Evolutionary conservation across 257 asterid genomes (phyloP), one percentile per base, ranked within the genome.

Genomic region (Ballota nigra): DNA sequence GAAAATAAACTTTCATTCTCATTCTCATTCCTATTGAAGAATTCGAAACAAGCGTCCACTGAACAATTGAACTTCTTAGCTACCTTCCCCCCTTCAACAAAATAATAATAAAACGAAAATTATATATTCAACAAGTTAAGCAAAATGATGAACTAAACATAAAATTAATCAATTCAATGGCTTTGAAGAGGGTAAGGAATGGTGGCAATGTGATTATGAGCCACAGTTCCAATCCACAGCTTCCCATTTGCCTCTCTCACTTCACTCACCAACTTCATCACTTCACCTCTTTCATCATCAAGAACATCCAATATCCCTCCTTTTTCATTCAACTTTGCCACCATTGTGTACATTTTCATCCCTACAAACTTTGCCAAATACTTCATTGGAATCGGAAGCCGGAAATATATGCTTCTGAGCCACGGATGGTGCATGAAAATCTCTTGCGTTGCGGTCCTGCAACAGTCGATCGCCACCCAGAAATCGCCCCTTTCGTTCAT

Each of bases 161-260:
- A 69, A 6, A 58, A 31, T 31, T 8, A 40, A 19, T 34, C 51
- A 31, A 22, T 38, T 58, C 63, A 72, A 63, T 9, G 72, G 59
- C 20, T 40, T 18, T 80, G 19, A 68, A 66, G 78, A 61, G 97
- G 85, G 59, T 91, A 93, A 49, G 83, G 74, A 41, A 93, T 70
- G 12, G 95, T 91, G 22, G 96, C 96, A 78, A 93, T 91, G 70
- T 93, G 97, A 75, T 93, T 93, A 76, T 93, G 96, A 73, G 89
- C 96, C 82, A 93, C 98, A 24, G 97, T 93, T 18, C 98, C 98
- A 77, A 94, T 85, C 98, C 98, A 94, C 72, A 94, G 41, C 63
- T 81, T 92, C 18, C 99, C 98, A 15, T 88, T 80, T 19, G 53
- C 77, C 81, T 95, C 93, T 43, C 76, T 89, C 18, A 92, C 98